phyloP scores from a whole-genome alignment of 768 basidiomycete genomes.

The Agaricus subrufescens region DNA sequence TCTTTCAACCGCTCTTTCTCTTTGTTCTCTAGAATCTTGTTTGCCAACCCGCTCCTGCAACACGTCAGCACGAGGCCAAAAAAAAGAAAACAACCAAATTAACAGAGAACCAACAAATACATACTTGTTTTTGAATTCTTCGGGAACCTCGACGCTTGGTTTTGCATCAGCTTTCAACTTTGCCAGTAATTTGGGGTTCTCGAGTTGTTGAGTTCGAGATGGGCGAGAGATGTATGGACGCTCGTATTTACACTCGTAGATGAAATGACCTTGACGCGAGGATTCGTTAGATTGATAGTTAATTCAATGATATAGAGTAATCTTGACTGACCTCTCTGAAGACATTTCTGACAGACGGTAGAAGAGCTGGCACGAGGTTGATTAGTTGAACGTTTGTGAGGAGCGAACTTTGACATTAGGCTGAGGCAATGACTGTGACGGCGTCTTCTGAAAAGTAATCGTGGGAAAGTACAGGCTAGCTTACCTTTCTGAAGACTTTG shows the following conservation, averaged over 20 bases:
- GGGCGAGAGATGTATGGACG: conserved; percentile 88
- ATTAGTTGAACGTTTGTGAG: conserved; percentile 59
- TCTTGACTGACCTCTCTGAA: conserved; percentile 48
- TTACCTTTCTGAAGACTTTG: too few relatives aligned
- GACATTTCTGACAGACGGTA: conserved; percentile 82
- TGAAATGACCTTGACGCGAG: conserved; percentile 71
- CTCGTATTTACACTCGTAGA: conserved; percentile 80
- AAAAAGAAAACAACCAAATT: not conserved
- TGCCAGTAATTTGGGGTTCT: conserved; percentile 64
- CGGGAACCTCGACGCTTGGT: conserved; percentile 81
- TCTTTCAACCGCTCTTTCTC: conserved; percentile 66
- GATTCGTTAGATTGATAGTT: not conserved
- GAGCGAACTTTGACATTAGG: conserved; percentile 76
- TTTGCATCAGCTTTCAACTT: conserved; percentile 68
- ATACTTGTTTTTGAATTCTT: conserved; percentile 84
- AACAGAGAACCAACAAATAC: conserved; percentile 17
- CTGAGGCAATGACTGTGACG: not conserved
- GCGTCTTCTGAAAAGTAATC: not conserved
- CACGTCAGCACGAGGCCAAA: not conserved
- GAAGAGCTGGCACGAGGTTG: conserved; percentile 58
- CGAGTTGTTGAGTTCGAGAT: conserved; percentile 80
- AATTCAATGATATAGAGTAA: conserved; percentile 10
- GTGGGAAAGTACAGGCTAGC: not conserved
- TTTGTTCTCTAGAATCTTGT: conserved; percentile 77
- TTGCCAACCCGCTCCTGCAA: conserved; percentile 70